Conservation (phyloP, 2,329 filamentous ascomycete species). For the Verticillium longisporum region DNA sequence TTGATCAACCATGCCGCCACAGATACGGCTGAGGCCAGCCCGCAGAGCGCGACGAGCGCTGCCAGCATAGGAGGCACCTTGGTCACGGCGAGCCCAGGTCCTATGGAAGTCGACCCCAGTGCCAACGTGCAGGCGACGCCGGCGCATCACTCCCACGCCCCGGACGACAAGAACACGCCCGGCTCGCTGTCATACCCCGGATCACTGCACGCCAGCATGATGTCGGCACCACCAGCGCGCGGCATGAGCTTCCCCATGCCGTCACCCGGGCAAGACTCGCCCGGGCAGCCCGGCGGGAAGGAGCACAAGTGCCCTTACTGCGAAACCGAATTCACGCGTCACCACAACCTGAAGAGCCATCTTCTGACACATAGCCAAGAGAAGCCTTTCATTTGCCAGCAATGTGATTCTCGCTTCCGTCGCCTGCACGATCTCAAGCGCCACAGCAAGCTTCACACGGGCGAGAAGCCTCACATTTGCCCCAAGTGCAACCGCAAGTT, state of each 20-base stretch:
- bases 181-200: constrained; percentile 49
- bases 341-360: constrained; percentile 97
- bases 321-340: constrained; percentile 91
- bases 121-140: constrained; percentile 25
- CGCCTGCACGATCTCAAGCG: constrained; percentile 92
- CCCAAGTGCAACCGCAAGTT: constrained; percentile 93
- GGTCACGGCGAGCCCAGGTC: constrained; percentile 42
- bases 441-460: constrained; percentile 93
- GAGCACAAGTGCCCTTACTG: constrained; percentile 97
- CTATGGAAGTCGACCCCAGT: constrained; percentile 48
- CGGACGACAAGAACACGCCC: constrained; percentile 44
- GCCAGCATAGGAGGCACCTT: constrained; percentile 33
- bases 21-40: constrained; percentile 34
- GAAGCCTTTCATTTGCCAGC: constrained; percentile 90
- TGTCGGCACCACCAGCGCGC: constrained; percentile 38
- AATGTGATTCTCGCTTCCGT: constrained; percentile 89
- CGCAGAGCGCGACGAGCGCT: constrained; percentile 32
- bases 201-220: constrained; percentile 34
- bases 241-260: constrained; percentile 54
- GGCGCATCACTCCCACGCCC: constrained; percentile 32
- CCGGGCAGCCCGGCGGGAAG: constrained; percentile 57
- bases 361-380: constrained; percentile 96
- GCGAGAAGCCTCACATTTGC: constrained; percentile 91
- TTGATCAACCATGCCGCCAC: constrained; percentile 22
- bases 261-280: constrained; percentile 33